Evolutionary conservation across 1,284 basidiomycete genomes (phyloP), one percentile per base, ranked within the genome.

Genomic region (Austroboletus novae-zelandiae): DNA sequence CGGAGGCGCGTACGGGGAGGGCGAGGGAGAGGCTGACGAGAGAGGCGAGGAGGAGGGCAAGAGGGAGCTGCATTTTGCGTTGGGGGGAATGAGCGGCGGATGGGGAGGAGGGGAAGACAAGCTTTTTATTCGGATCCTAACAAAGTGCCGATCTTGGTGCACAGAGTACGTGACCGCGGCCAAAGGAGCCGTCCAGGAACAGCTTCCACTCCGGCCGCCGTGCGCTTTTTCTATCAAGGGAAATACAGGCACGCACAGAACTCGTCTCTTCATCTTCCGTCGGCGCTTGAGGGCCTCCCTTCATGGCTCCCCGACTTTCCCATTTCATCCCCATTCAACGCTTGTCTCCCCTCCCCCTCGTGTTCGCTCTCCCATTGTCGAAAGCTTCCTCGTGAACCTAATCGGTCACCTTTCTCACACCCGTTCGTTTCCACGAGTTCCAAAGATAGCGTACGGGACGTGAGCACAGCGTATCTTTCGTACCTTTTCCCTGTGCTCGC

Each of bases 11-110:
- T 30, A 65, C 65, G 4, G 67, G 67, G 18, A 48, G 3, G 9
- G 65, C 61, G 9, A 56, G 17, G 0, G 66, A 67, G 25, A 62
- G 6, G 6, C 54, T 63, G 29, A 52, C 10, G 18, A 68, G 41
- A 47, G 51, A 61, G 15, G 52, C 47, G 25, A 65, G 36, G 42
- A 69, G 30, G 50, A 69, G n/a, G 14, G 41, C 52, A 15, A 65
- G 29, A 43, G 43, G 61, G 37, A 36, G 62, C 42, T 53, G 23
- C 62, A 64, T 64, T 51, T 29, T 52, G 46, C 48, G 29, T 42
- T 9, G 40, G 37, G 25, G 40, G 40, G 48, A 8, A 29, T 48
- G 43, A 35, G 49, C 29, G 40, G 5, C 20, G 20, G 20, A 23
- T 23, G 36, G 47, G 31, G 18, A 41, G 31, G 34, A 40, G 23